A percentile compares a stretch with the other conserved stretches of the same genome.
Evolutionary conservation across 495 filamentous ascomycete species (phyloP).

Genomic region (Lasiosphaeris hirsuta): DNA sequence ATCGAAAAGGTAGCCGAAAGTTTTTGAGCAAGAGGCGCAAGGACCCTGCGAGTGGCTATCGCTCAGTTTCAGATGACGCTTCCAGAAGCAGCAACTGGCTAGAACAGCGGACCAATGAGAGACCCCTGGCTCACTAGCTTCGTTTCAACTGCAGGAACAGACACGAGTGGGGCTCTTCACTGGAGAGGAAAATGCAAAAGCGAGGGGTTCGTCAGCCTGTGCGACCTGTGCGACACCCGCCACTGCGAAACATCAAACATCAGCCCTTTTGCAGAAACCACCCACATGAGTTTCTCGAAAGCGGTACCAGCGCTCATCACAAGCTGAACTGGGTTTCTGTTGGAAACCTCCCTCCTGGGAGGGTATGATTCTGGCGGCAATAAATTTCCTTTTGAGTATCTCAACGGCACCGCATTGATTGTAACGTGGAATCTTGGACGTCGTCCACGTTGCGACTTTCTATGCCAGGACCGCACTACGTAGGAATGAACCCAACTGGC

Average conservation of each 20-base stretch:
- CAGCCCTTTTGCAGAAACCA: no score
- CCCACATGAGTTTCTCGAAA: no score
- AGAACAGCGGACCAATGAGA: constrained; percentile 23
- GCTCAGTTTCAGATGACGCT: constrained; percentile 23
- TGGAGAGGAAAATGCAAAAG: constrained; percentile 13
- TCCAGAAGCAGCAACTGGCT: constrained; percentile 18
- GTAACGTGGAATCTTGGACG: constrained; percentile 6
- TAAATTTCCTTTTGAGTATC: no score
- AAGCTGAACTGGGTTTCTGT: no score
- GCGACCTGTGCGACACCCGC: constrained; percentile 2
- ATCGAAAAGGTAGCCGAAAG: neutral
- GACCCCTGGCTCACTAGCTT: constrained; percentile 12
- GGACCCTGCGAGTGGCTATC: neutral
- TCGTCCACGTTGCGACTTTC: constrained; percentile 13
- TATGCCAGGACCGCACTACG: neutral
- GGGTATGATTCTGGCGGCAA: no score
- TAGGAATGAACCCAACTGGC: neutral
- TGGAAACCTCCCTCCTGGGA: no score
- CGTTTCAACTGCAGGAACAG: constrained; percentile 37
- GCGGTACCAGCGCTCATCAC: no score
- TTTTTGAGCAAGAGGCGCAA: neutral
- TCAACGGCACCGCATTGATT: neutral
- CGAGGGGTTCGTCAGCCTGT: constrained; percentile 1
- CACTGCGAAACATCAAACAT: constrained; percentile 13
- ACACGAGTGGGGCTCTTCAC: constrained; percentile 13